A percentile compares a stretch with the other conserved stretches of the same genome.
phyloP scores from a whole-genome alignment of 2,329 filamentous ascomycete species.

The Colletotrichum ledebouriae region DNA sequence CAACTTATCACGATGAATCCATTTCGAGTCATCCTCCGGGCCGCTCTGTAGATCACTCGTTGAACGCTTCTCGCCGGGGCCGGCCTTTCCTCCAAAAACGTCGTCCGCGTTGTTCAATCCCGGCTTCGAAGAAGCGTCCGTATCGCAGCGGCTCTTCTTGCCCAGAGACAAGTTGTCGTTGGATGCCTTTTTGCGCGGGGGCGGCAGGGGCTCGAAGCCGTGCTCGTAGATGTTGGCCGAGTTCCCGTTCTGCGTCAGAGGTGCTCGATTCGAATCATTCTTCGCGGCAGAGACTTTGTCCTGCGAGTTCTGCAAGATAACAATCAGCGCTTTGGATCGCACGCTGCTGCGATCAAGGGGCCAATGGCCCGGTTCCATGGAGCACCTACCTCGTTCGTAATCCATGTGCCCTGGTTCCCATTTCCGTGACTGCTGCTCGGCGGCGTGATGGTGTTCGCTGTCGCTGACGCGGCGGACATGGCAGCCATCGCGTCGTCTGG shows the following conservation, averaged over 20 bases:
- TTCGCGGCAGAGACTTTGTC: slow-evolving; percentile 39
- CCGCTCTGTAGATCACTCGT: slow-evolving; percentile 46
- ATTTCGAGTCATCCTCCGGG: slow-evolving; percentile 73
- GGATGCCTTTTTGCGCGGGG: slow-evolving; percentile 53
- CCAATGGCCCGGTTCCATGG: not conserved
- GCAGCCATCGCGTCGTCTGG: slow-evolving; percentile 60
- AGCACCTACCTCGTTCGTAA: slow-evolving; percentile 55
- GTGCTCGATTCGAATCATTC: slow-evolving; percentile 41
- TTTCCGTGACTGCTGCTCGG: slow-evolving; percentile 64
- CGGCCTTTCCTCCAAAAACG: slow-evolving; percentile 30
- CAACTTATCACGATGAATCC: slow-evolving; percentile 89
- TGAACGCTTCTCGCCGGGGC: slow-evolving; percentile 44
- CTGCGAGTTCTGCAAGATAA: slow-evolving; percentile 41
- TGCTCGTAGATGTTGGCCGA: slow-evolving; percentile 42
- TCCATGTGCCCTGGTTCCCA: slow-evolving; percentile 62
- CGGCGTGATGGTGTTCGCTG: slow-evolving; percentile 62
- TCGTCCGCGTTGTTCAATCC: slow-evolving; percentile 48
- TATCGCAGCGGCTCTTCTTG: slow-evolving; percentile 38
- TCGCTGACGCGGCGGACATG: slow-evolving; percentile 64
- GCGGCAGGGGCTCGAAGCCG: slow-evolving; percentile 43
- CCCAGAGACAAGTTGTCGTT: slow-evolving; percentile 49
- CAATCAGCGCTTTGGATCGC: slow-evolving; percentile 17
- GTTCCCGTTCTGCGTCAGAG: slow-evolving; percentile 45
- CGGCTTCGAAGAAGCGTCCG: slow-evolving; percentile 43
- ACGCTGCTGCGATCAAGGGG: not conserved